Conservation (phyloP, 116 monocot species). For the Posidonia oceanica region DNA sequence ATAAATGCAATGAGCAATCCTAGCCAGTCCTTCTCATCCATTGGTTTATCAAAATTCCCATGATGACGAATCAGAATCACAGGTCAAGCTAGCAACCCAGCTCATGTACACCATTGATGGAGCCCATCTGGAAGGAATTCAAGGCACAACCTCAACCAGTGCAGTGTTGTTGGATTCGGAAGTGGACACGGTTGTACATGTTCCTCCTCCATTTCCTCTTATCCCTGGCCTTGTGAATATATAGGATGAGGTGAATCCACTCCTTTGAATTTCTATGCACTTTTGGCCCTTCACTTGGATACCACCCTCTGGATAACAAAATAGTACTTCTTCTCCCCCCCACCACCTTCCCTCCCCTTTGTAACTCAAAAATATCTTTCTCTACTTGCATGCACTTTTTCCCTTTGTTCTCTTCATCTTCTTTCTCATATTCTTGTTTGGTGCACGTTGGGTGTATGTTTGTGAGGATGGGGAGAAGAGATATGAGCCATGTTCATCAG, state of each 20-base stretch:
- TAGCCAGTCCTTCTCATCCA: too few species aligned
- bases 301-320: slow-evolving; percentile 31
- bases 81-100: too few species aligned
- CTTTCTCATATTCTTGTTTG: background rate
- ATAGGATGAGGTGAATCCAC: slow-evolving; percentile 47
- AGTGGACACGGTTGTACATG: too few species aligned
- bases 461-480: slow-evolving; percentile 3
- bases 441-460: background rate
- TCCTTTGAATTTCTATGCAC: slow-evolving; percentile 18
- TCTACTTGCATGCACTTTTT: background rate
- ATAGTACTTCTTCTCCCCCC: too few species aligned
- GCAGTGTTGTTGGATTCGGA: too few species aligned
- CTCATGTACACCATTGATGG: too few species aligned
- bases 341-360: background rate
- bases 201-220: slow-evolving; percentile 5
- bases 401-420: background rate
- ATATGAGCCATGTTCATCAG: slow-evolving; percentile 11
- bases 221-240: slow-evolving; percentile 10
- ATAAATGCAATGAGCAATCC: too few species aligned
- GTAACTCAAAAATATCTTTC: slow-evolving; percentile 12
- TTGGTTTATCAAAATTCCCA: too few species aligned
- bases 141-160: too few species aligned
- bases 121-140: too few species aligned
- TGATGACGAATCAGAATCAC: too few species aligned
- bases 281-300: slow-evolving; percentile 51